Conservation (phyloP, 169 alveolate species). For the Plasmodium blacklocki region DNA sequence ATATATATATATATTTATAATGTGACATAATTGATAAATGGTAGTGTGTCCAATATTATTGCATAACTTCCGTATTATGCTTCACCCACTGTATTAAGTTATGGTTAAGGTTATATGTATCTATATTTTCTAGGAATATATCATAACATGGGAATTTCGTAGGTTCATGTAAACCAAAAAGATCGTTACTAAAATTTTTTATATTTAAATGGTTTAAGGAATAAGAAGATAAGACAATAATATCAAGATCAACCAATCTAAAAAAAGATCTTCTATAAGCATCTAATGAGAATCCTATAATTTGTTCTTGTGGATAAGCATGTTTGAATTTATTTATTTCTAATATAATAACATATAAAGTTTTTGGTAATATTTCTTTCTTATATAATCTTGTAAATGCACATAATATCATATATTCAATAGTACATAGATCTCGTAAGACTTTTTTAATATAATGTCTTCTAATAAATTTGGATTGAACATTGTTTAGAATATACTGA, state of each 20-base stretch:
- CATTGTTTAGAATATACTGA: slow-evolving; percentile 56
- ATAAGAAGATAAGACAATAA: slow-evolving; percentile 54
- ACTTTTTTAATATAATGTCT: slow-evolving; percentile 71
- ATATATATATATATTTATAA: not conserved
- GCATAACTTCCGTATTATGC: slow-evolving; percentile 73
- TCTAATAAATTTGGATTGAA: slow-evolving; percentile 61
- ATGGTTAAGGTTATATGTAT: slow-evolving; percentile 53
- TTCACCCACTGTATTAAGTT: slow-evolving; percentile 70
- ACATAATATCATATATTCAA: slow-evolving; percentile 70
- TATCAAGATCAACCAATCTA: slow-evolving; percentile 51
- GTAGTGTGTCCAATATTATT: not conserved
- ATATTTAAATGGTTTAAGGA: slow-evolving; percentile 70
- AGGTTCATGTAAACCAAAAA: slow-evolving; percentile 65
- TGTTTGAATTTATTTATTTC: slow-evolving; percentile 72
- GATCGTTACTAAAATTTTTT: slow-evolving; percentile 68
- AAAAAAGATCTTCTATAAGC: slow-evolving; percentile 72
- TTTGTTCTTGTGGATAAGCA: slow-evolving; percentile 75
- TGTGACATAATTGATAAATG: not conserved
- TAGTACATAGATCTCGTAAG: slow-evolving; percentile 44
- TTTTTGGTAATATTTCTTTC: slow-evolving; percentile 64
- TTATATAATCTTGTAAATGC: slow-evolving; percentile 68
- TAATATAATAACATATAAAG: slow-evolving; percentile 55
- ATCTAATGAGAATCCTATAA: slow-evolving; percentile 58
- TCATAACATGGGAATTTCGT: slow-evolving; percentile 69
- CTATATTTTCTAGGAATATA: slow-evolving; percentile 60